A percentile compares a stretch with the other conserved stretches of the same genome.
Evolutionary conservation across 805 yeast species (phyloP).

Genomic region (Myxozyma neotropica): DNA sequence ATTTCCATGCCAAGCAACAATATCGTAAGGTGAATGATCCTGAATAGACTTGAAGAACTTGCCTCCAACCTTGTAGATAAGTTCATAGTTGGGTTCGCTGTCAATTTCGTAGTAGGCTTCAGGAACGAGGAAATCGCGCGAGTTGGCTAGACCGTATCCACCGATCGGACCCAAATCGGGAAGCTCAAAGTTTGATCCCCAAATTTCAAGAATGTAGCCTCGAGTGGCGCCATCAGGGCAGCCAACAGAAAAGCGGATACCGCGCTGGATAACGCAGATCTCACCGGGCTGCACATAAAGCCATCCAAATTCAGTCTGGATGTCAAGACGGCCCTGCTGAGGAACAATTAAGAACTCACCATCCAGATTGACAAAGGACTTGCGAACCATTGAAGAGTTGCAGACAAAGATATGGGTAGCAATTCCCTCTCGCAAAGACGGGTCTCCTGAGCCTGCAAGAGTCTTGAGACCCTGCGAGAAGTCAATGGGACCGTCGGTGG

Average conservation of each 20-base stretch:
- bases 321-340: slow-evolving; percentile 37
- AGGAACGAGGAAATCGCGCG: slow-evolving; percentile 39
- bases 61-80: slow-evolving; percentile 28
- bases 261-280: slow-evolving; percentile 39
- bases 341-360: slow-evolving; percentile 40
- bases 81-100: slow-evolving; percentile 34
- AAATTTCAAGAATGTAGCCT: slow-evolving; percentile 40
- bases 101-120: slow-evolving; percentile 37
- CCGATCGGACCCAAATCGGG: slow-evolving; percentile 42
- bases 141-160: slow-evolving; percentile 39
- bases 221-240: slow-evolving; percentile 30
- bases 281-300: slow-evolving; percentile 37
- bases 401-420: slow-evolving; percentile 36
- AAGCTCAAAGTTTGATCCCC: slow-evolving; percentile 38
- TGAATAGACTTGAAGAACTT: slow-evolving; percentile 26
- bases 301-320: slow-evolving; percentile 39
- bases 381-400: slow-evolving; percentile 35
- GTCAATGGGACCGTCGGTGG: slow-evolving; percentile 20
- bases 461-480: slow-evolving; percentile 35
- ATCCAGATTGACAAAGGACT: slow-evolving; percentile 36
- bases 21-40: slow-evolving; percentile 39
- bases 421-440: slow-evolving; percentile 35
- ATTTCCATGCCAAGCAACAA: slow-evolving; percentile 40
- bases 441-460: slow-evolving; percentile 38
- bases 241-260: slow-evolving; percentile 35